Evolutionary conservation across 257 asterid genomes (phyloP).

Genomic region (Capsicum pubescens): DNA sequence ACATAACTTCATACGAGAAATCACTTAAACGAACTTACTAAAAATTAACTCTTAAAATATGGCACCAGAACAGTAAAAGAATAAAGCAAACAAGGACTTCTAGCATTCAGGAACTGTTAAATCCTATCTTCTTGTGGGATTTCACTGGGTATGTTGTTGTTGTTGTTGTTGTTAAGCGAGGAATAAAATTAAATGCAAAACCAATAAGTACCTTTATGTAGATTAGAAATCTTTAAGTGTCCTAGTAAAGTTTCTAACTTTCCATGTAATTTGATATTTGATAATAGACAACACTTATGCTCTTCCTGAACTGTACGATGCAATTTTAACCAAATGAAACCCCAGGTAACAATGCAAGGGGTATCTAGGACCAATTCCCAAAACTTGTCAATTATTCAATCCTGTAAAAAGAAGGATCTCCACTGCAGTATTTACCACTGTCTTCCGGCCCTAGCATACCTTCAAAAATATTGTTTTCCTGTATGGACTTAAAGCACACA

Average conservation of each 20-base stretch:
- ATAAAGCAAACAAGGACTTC: slow-evolving; percentile 19
- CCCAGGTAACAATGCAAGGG: slow-evolving; percentile 10
- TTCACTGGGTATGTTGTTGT: no score
- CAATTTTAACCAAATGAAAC: slow-evolving; percentile 20
- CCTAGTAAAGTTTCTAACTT: slow-evolving; percentile 3
- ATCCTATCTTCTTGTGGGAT: not conserved
- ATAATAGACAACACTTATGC: slow-evolving; percentile 5
- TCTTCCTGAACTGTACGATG: slow-evolving; percentile 20
- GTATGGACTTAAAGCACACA: slow-evolving; percentile 16
- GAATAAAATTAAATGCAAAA: not conserved
- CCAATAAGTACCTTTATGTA: not conserved
- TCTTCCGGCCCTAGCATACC: slow-evolving; percentile 8
- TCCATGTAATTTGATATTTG: slow-evolving; percentile 17
- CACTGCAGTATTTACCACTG: slow-evolving; percentile 1
- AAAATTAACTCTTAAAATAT: not conserved
- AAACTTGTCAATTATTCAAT: not conserved
- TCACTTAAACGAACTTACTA: not conserved
- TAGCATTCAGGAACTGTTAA: not conserved
- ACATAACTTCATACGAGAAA: not conserved
- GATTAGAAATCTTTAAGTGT: slow-evolving; percentile 20
- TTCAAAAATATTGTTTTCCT: slow-evolving; percentile 9
- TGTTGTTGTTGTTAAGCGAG: not conserved
- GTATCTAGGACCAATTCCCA: not conserved
- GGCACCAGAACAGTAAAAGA: not conserved
- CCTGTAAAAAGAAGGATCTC: not conserved